Evolutionary conservation across 2,329 filamentous ascomycete species (phyloP), one percentile per base, ranked within the genome.

Genomic region (Fusarium sp.): DNA sequence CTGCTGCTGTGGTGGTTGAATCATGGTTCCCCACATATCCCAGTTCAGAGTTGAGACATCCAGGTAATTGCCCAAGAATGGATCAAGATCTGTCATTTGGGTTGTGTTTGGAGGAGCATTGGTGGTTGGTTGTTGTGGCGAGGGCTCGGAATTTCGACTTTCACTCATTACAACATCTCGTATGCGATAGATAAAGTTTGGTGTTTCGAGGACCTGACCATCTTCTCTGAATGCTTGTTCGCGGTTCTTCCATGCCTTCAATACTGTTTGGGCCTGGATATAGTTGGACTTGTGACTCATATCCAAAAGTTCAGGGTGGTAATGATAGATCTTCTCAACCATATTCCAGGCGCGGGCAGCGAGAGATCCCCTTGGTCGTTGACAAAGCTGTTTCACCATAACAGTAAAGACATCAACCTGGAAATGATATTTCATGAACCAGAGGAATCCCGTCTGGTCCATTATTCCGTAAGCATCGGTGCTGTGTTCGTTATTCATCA

Each of bases 341-440:
- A 81, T 77, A 11, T 68, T 72, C 87, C 87, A 89, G 2, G 84
- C 87, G 30, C 84, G 82, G 46, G 88, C 86, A 11, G 87, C 83
- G 12, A 89, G 78, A 5, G 74, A 76, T 11, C 87, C 87, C 3
- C 79, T 80, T 1, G 80, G 82, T 40, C 85, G 83, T 32, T 82
- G 80, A 66, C 81, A 83, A 14, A 89, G 81, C 72, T 88, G 85
- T 7, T 85, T 85, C 0, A 84, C 83, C 75, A 88, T 81, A 73
- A 87, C 87, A 40, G 84, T 79, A 64, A 89, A 86, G 25, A 88
- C 78, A 58, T 88, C 87, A 49, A 85, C 77, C 71, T 88, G 86
- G 75, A 89, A 88, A 71, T 88, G 84, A 25, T 80, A 77, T 63
- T 83, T 82, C 74, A 84, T 80, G 68, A 85, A 88, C 87, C 87